phyloP scores from a whole-genome alignment of 345 rosid species.

The Murraya koenigii region DNA sequence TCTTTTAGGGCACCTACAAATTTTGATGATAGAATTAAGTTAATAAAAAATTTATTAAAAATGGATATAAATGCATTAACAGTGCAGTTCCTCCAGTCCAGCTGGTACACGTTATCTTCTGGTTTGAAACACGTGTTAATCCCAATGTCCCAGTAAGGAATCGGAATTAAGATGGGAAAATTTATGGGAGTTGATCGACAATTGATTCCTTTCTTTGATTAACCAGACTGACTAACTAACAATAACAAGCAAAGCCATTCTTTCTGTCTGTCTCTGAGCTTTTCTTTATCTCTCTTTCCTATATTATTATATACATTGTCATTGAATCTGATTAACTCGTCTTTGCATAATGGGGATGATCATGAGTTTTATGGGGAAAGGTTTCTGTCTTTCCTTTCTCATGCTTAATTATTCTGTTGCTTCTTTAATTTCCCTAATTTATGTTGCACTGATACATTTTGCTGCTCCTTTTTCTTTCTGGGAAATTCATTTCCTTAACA shows the following conservation, averaged over 20 bases:
- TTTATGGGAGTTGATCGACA: background rate
- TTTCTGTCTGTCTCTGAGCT: background rate
- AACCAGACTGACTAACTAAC: background rate
- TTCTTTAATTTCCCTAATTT: background rate
- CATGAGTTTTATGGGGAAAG: constrained; percentile 63
- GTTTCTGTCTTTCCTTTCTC: constrained; percentile 17
- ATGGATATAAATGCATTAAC: no score
- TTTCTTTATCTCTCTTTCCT: background rate
- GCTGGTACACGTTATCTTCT: background rate
- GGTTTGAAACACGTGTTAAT: background rate
- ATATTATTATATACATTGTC: background rate
- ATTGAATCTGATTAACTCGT: background rate
- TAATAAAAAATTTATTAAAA: no score
- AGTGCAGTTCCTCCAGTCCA: no score
- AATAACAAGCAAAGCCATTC: constrained; percentile 9
- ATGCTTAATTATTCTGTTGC: background rate
- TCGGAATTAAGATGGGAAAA: background rate
- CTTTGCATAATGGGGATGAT: constrained; percentile 51
- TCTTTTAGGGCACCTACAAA: background rate
- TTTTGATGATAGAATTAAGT: no score
- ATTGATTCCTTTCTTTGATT: constrained; percentile 38
- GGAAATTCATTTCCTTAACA: background rate
- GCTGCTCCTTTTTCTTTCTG: background rate
- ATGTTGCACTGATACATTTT: no score
- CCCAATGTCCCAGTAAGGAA: constrained; percentile 18